Evolutionary conservation across 1,139 yeast genomes (phyloP).

Genomic region (Suhomyces kunorum): DNA sequence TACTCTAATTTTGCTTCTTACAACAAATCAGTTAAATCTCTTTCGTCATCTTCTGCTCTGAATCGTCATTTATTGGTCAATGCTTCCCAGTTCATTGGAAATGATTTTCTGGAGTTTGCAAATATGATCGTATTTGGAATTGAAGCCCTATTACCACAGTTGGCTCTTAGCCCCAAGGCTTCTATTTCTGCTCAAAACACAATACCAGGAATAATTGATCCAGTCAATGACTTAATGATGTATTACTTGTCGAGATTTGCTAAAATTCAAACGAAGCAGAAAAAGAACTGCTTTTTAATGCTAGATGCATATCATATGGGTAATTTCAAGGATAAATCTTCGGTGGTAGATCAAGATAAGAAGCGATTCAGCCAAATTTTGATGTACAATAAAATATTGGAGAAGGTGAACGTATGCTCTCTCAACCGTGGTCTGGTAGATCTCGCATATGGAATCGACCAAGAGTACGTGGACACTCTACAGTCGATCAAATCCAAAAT

Average conservation of each 20-base stretch:
- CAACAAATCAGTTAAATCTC: background rate
- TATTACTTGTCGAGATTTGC: conserved; percentile 23
- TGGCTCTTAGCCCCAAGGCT: conserved; percentile 18
- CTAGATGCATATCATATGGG: conserved; percentile 9
- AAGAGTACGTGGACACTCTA: conserved; percentile 3
- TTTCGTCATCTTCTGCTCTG: no score
- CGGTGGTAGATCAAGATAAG: conserved; percentile 13
- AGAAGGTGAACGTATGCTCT: background rate
- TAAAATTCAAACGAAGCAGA: conserved; percentile 8
- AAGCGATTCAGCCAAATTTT: conserved; percentile 20
- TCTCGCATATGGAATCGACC: conserved; percentile 11
- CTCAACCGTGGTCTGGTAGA: background rate
- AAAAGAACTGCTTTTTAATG: conserved; percentile 20
- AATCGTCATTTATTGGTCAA: conserved; percentile 8
- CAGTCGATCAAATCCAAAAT: conserved; percentile 1
- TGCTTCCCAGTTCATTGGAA: conserved; percentile 23
- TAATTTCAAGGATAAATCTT: background rate
- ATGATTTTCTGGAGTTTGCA: conserved; percentile 15
- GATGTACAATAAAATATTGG: conserved; percentile 19
- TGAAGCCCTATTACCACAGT: conserved; percentile 27
- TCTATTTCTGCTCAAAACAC: background rate
- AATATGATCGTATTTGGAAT: conserved; percentile 27
- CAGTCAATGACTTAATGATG: conserved; percentile 26
- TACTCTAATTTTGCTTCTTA: background rate
- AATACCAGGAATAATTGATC: conserved; percentile 27